Percentiles rank a stretch among this genome's conserved stretches.
These are phyloP conservation scores for Gymnopus androsaceus DNA, from an alignment of 1,284 basidiomycete species.

Conservation along the genomic window DNA sequence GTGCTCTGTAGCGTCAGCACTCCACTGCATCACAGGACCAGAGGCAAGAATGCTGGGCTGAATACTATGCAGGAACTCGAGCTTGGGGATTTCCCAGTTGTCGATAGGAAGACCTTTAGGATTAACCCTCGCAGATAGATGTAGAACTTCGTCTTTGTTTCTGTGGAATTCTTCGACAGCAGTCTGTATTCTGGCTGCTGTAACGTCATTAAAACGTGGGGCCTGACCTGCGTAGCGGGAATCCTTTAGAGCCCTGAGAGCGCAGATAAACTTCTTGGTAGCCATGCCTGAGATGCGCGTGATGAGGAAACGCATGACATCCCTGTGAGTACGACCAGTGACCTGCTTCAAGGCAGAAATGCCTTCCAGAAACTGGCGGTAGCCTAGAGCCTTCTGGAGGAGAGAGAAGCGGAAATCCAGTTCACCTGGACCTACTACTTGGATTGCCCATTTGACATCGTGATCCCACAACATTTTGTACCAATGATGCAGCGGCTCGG, in stretches of 20 bases:
- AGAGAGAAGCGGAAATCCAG: conserved; percentile 32
- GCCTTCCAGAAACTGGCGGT: conserved; percentile 28
- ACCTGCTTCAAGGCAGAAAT: conserved; percentile 32
- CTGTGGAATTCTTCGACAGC: conserved; percentile 28
- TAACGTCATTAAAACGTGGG: conserved; percentile 21
- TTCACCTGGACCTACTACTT: conserved; percentile 23
- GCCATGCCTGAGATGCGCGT: conserved; percentile 29
- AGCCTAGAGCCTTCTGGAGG: conserved; percentile 22
- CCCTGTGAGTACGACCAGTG: conserved; percentile 28
- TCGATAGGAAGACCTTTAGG: background rate
- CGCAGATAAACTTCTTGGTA: conserved; percentile 23
- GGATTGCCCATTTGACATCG: conserved; percentile 29
- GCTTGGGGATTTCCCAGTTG: conserved; percentile 19
- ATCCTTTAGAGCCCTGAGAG: conserved; percentile 30
- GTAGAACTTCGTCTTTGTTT: conserved; percentile 27
- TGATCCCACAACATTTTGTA: conserved; percentile 34
- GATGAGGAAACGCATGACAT: conserved; percentile 31
- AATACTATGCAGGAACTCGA: conserved; percentile 22
- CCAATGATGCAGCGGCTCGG: conserved; percentile 33
- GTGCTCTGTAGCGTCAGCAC: conserved; percentile 23
- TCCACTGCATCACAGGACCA: conserved; percentile 21
- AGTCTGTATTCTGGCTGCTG: conserved; percentile 16
- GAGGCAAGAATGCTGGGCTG: conserved; percentile 16
- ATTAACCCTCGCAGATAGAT: conserved; percentile 18
- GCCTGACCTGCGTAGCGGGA: conserved; percentile 34